Conservation (phyloP, 352 stramenopile genomes). For the Phytophthora crassamura region DNA sequence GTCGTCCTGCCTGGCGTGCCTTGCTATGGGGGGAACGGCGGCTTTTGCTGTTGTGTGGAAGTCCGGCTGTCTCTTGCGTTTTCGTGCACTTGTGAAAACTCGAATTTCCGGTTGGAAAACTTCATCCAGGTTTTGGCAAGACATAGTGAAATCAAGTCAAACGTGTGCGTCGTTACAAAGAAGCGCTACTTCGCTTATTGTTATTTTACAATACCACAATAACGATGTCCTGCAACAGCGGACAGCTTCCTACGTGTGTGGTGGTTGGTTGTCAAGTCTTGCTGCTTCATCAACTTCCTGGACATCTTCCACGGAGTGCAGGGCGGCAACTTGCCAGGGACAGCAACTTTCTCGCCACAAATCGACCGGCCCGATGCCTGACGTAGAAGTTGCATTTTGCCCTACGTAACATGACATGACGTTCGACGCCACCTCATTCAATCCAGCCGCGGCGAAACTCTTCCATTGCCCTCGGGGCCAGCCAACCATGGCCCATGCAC, state of each 20-base stretch:
- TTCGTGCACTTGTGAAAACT: conserved; percentile 22
- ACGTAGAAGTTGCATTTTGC: conserved; percentile 15
- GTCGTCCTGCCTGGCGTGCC: conserved; percentile 11
- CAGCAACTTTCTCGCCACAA: conserved; percentile 25
- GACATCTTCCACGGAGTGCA: not conserved
- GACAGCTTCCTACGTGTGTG: too few species aligned
- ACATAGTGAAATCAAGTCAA: not conserved
- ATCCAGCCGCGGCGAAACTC: not conserved
- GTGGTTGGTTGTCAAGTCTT: not conserved
- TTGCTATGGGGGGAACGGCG: conserved; percentile 1
- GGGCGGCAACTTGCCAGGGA: not conserved
- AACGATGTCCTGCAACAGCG: too few species aligned
- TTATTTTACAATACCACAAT: too few species aligned
- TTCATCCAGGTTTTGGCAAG: conserved; percentile 3
- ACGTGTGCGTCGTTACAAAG: too few species aligned
- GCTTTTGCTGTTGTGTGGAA: conserved; percentile 21
- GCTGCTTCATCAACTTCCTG: not conserved
- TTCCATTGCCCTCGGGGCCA: not conserved
- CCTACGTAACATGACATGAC: conserved; percentile 14
- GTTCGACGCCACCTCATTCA: conserved; percentile 27
- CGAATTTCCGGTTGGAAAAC: not conserved
- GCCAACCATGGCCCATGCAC: too few species aligned
- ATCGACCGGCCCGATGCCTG: conserved; percentile 10
- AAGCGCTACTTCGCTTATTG: too few species aligned
- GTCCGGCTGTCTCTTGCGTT: conserved; percentile 27